phyloP scores from a whole-genome alignment of 495 filamentous ascomycete species.

The Choiromyces venosus region DNA sequence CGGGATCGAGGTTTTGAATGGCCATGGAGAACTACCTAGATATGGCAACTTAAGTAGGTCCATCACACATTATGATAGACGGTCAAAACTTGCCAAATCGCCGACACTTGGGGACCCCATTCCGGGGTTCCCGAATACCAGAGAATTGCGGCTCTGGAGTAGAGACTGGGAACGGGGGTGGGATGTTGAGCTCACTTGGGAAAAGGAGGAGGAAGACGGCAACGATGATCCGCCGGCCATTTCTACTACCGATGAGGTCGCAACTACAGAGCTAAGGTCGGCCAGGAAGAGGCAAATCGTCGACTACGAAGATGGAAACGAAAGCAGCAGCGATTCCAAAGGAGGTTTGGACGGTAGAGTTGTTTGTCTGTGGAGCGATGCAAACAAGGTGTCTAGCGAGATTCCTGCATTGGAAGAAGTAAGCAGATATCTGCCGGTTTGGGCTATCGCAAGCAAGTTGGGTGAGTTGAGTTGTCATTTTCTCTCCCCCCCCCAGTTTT shows the following conservation, averaged over 20 bases:
- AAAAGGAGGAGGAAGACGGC: constrained; percentile 25
- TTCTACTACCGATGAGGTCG: neutral
- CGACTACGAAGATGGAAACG: constrained; percentile 21
- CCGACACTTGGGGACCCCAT: constrained; percentile 30
- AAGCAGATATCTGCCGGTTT: constrained; percentile 64
- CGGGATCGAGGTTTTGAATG: constrained; percentile 49
- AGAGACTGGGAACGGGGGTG: constrained; percentile 68
- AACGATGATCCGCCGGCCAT: neutral
- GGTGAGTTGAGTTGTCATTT: constrained; percentile 58
- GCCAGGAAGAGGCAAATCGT: neutral
- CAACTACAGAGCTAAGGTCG: neutral
- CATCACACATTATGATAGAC: constrained; percentile 12
- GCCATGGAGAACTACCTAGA: constrained; percentile 54
- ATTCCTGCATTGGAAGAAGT: constrained; percentile 88
- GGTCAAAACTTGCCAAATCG: constrained; percentile 13
- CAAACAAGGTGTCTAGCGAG: constrained; percentile 55
- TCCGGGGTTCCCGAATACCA: constrained; percentile 4
- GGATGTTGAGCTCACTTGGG: constrained; percentile 71
- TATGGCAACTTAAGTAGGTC: constrained; percentile 50
- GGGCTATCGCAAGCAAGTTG: constrained; percentile 70
- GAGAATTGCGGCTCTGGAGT: constrained; percentile 43
- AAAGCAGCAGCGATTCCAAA: constrained; percentile 41
- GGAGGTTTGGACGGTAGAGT: constrained; percentile 60
- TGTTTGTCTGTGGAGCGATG: constrained; percentile 84
- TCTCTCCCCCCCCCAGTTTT: neutral